A percentile compares a stretch with the other conserved stretches of the same genome.
phyloP scores from a whole-genome alignment of 768 basidiomycete genomes.

The Tulasnella sp. region DNA sequence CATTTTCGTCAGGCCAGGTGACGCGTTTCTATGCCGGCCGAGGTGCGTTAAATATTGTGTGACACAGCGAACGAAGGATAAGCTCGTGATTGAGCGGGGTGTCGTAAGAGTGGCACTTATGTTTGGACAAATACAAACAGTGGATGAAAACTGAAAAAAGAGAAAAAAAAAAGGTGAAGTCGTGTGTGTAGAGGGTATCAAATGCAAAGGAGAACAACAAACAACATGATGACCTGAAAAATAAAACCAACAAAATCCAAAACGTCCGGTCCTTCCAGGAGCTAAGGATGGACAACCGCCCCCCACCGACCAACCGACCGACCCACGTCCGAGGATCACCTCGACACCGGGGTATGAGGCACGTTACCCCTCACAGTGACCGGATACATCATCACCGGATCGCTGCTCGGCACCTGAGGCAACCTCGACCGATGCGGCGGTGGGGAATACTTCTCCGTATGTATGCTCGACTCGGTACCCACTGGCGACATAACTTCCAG shows the following conservation, averaged over 20 bases:
- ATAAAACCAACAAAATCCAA: slow-evolving; percentile 1
- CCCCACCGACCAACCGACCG: too few species aligned
- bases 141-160: background rate
- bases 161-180: background rate
- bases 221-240: background rate
- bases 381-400: slow-evolving; percentile 18
- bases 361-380: background rate
- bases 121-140: slow-evolving; percentile 2
- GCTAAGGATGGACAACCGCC: background rate
- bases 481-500: background rate
- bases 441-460: slow-evolving; percentile 10
- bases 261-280: background rate
- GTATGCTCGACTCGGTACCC: background rate
- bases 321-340: background rate
- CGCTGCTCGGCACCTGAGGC: slow-evolving; percentile 9
- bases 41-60: background rate
- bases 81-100: background rate
- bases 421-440: slow-evolving; percentile 17
- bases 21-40: background rate
- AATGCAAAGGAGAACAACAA: background rate
- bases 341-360: background rate
- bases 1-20: background rate
- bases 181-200: background rate
- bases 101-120: background rate
- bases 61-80: background rate